Conservation (phyloP, 345 rosid species). For the Eucalyptus sp. region DNA sequence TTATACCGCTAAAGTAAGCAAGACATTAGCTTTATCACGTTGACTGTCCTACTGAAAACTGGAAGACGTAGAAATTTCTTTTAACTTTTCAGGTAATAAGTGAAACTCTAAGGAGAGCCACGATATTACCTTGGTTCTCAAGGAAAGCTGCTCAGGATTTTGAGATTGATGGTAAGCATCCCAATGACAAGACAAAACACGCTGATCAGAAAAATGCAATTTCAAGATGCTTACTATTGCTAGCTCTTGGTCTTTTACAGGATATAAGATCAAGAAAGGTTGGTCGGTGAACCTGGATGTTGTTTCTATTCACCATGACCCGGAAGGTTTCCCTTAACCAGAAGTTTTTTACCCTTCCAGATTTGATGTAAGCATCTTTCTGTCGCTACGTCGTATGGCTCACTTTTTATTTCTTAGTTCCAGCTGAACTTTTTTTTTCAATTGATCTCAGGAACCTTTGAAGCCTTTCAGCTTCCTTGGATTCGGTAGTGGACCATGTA, state of each 20-base stretch:
- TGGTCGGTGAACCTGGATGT: constrained; percentile 8
- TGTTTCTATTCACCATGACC: too few relatives aligned
- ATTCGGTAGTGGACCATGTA: constrained; percentile 55
- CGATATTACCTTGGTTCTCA: constrained; percentile 51
- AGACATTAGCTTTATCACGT: background rate
- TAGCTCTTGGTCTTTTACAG: constrained; percentile 3
- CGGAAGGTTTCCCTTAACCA: too few relatives aligned
- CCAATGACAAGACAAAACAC: background rate
- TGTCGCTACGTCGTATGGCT: too few relatives aligned
- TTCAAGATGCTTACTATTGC: background rate
- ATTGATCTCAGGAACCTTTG: constrained; percentile 18
- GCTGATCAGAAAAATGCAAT: background rate
- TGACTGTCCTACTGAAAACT: background rate
- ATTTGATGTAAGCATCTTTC: too few relatives aligned
- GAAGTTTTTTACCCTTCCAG: too few relatives aligned
- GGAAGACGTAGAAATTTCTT: background rate
- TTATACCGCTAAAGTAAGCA: constrained; percentile 36
- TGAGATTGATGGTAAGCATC: constrained; percentile 35
- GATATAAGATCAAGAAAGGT: constrained; percentile 38
- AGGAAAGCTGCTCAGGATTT: constrained; percentile 57
- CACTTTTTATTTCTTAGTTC: too few relatives aligned
- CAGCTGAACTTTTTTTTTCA: too few relatives aligned
- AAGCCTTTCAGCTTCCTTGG: constrained; percentile 49
- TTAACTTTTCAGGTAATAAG: constrained; percentile 23
- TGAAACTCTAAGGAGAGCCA: constrained; percentile 50